Evolutionary conservation across 129 eudicot species (phyloP), one percentile per base, ranked within the genome.

Genomic region (Flaveria bidentis): DNA sequence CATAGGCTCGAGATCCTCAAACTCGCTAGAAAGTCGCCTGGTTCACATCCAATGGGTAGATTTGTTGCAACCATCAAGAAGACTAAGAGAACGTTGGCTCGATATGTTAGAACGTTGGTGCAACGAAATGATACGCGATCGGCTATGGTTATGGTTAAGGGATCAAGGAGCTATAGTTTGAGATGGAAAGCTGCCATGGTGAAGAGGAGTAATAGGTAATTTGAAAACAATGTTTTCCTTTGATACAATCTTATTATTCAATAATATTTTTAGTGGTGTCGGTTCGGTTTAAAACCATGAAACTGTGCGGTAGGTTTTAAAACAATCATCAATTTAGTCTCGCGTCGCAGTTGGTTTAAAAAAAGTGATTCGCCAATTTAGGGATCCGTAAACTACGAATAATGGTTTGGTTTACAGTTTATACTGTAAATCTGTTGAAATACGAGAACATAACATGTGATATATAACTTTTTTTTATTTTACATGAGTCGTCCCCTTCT

Each of bases 1-100:
- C 97, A 92, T 80, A 78, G 97, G 82, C 89, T 92, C 9, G 97
- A 92, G 73, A 92, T 89, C 23, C 92, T 92, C 86, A 92, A 92
- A 69, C 87, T 92, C 51, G 89, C 87, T 25, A 83, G 81, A 50
- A 77, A 61, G 2, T 73, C 83, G 15, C 42, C 28, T n/a, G 44
- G 62, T 58, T 80, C 68, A 3, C 83, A 80, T 33, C 89, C 89
- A 28, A 67, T 90, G 30, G 67, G 88, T 20, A 85, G 74, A 58
- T 51, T 93, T 13, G 28, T 93, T 0, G 11, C 71, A 14, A 88
- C 85, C 26, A 71, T 93, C 82, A 88, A 88, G 71, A 79, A 80
- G 20, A 88, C 96, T 23, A 92, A 78, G 76, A 85, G 81, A 77
- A 68, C 76, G 13, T 15, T 93, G 39, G 85, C 83, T 22, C 69